Percentiles rank a stretch among this genome's conserved stretches.
phyloP scores from a whole-genome alignment of 495 filamentous ascomycete species.

The Neurospora sp. region DNA sequence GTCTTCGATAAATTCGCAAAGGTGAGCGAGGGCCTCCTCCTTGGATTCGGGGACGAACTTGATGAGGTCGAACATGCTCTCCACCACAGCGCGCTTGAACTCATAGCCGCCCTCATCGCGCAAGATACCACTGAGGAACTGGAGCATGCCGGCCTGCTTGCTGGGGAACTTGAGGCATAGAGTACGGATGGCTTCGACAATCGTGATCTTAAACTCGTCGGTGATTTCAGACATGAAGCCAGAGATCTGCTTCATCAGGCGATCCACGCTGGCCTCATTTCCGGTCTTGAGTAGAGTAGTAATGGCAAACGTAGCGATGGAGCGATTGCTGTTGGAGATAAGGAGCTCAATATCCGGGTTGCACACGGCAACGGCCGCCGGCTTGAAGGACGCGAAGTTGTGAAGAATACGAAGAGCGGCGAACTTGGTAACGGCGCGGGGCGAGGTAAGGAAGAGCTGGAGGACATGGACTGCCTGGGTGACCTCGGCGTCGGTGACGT shows the following conservation, averaged over 20 bases:
- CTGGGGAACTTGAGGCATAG: conserved; percentile 94
- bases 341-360: conserved; percentile 94
- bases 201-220: conserved; percentile 98
- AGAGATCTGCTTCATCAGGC: conserved; percentile 96
- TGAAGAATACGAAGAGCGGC: conserved; percentile 95
- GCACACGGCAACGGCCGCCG: conserved; percentile 81
- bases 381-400: conserved; percentile 90
- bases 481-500: conserved; percentile 86
- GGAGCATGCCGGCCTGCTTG: conserved; percentile 96
- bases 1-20: conserved; percentile 99
- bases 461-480: conserved; percentile 88
- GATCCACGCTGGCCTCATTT: conserved; percentile 93
- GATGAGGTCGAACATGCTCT: conserved; percentile 99
- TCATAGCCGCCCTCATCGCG: conserved; percentile 97
- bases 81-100: conserved; percentile 94
- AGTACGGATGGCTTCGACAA: conserved; percentile 95
- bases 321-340: conserved; percentile 93
- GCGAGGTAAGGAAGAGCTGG: conserved; percentile 94
- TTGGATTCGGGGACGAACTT: conserved; percentile 97
- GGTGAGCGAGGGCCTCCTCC: conserved; percentile 91
- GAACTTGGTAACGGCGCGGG: conserved; percentile 93
- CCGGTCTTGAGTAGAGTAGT: conserved; percentile 96
- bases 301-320: conserved; percentile 96
- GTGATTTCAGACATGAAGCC: conserved; percentile 97
- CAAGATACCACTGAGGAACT: conserved; percentile 89